Percentiles rank a stretch among this genome's conserved stretches.
Conservation (phyloP, 768 basidiomycete genomes). For the Ephemerocybe angulata region DNA sequence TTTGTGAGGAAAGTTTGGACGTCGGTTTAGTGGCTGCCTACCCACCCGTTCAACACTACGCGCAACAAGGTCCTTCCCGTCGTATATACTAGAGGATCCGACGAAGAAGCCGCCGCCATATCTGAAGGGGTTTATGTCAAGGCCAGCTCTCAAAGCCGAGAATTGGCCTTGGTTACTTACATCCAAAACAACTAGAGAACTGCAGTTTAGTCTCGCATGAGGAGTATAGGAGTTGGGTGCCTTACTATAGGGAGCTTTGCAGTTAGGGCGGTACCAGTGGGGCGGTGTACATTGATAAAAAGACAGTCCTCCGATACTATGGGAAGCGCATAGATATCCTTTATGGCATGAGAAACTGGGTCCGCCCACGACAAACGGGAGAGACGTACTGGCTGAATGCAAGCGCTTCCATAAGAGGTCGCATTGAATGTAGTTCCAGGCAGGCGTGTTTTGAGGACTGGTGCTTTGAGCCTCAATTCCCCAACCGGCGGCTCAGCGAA, state of each 20-base stretch:
- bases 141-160: not conserved
- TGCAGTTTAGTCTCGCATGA: not conserved
- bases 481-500: slow-evolving; percentile 54
- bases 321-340: not conserved
- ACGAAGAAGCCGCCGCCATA: slow-evolving; percentile 33
- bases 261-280: slow-evolving; percentile 28
- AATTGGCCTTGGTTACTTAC: slow-evolving; percentile 17
- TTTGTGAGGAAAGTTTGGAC: not conserved
- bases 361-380: not conserved
- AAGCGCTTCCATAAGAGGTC: slow-evolving; percentile 41
- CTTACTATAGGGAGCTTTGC: slow-evolving; percentile 39
- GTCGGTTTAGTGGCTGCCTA: not conserved
- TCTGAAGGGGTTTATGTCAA: slow-evolving; percentile 16
- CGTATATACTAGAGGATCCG: slow-evolving; percentile 27
- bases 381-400: slow-evolving; percentile 43
- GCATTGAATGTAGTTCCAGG: slow-evolving; percentile 39
- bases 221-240: not conserved
- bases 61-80: slow-evolving; percentile 32
- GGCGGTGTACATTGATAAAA: slow-evolving; percentile 55
- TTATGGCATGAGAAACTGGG: not conserved
- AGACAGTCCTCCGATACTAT: slow-evolving; percentile 55
- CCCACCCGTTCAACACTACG: slow-evolving; percentile 34
- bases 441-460: slow-evolving; percentile 41
- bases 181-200: slow-evolving; percentile 35
- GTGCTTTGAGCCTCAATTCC: slow-evolving; percentile 40